phyloP scores from a whole-genome alignment of 1,139 yeast species.

The Hyphopichia khmerensis region DNA sequence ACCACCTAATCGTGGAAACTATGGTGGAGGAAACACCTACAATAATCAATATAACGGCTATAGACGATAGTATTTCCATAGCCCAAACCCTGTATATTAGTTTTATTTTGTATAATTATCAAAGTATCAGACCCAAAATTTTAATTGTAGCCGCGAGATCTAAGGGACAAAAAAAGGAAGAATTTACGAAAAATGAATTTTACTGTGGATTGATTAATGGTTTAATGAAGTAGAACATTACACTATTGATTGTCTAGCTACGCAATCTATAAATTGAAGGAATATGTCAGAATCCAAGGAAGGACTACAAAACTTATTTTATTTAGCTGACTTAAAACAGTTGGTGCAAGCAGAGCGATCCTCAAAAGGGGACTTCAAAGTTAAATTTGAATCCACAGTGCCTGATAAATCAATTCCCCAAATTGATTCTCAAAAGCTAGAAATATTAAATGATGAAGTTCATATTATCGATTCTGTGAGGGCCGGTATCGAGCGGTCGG shows the following conservation, averaged over 20 bases:
- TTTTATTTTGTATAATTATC: background rate
- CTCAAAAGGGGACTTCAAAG: background rate
- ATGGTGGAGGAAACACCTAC: background rate
- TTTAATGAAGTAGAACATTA: too few species aligned
- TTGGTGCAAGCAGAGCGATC: conserved; percentile 1
- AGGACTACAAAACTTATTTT: background rate
- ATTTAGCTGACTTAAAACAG: background rate
- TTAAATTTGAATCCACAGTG: background rate
- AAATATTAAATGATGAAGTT: conserved; percentile 2
- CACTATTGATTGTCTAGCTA: too few species aligned
- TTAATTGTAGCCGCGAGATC: too few species aligned
- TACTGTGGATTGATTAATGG: too few species aligned
- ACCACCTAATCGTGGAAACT: conserved; percentile 3
- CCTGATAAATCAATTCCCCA: conserved; percentile 1
- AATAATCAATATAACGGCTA: background rate
- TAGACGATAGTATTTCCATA: background rate
- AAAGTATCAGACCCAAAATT: too few species aligned
- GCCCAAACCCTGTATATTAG: background rate
- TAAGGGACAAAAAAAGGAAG: too few species aligned
- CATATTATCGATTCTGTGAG: conserved; percentile 50
- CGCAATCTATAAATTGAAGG: too few species aligned
- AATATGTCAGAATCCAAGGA: background rate
- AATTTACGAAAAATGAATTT: too few species aligned
- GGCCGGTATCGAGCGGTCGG: conserved; percentile 55
- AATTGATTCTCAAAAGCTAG: conserved; percentile 1